Conservation (phyloP, 768 basidiomycete species). For the Infundibulicybe gibba region DNA sequence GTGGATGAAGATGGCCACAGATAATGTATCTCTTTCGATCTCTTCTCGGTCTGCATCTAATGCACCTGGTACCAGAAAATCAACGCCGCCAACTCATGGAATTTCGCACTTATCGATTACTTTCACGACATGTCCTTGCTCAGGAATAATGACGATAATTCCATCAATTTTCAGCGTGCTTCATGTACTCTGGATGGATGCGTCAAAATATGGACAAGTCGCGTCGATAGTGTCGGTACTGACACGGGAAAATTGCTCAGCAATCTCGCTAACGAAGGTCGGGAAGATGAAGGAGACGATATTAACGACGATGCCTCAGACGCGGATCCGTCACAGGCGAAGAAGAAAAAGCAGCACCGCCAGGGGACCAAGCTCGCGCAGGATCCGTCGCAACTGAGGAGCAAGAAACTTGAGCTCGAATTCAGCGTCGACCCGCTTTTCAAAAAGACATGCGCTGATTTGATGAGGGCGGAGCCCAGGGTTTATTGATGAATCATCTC, state of each 20-base stretch:
- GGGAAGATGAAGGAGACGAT: slow-evolving; percentile 54
- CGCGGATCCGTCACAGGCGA: slow-evolving; percentile 55
- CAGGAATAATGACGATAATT: slow-evolving; percentile 88
- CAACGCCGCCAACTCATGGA: slow-evolving; percentile 96
- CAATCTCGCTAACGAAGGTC: slow-evolving; percentile 68
- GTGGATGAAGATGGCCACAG: slow-evolving; percentile 99
- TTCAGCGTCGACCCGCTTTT: slow-evolving; percentile 97
- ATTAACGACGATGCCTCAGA: slow-evolving; percentile 68
- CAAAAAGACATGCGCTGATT: slow-evolving; percentile 96
- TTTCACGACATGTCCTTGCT: slow-evolving; percentile 98
- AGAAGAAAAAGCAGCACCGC: slow-evolving; percentile 64
- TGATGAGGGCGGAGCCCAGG: slow-evolving; percentile 96
- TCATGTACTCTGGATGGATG: slow-evolving; percentile 97
- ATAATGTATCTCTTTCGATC: slow-evolving; percentile 69
- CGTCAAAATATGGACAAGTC: slow-evolving; percentile 98
- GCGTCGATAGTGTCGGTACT: slow-evolving; percentile 94
- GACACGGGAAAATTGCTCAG: slow-evolving; percentile 94
- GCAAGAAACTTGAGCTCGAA: slow-evolving; percentile 93
- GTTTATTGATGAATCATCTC: slow-evolving; percentile 95
- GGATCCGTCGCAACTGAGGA: slow-evolving; percentile 71
- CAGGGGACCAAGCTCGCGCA: slow-evolving; percentile 89
- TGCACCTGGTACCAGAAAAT: slow-evolving; percentile 84
- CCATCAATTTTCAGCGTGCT: slow-evolving; percentile 99
- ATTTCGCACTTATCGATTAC: slow-evolving; percentile 96
- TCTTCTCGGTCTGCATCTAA: slow-evolving; percentile 8